Evolutionary conservation across 2,329 filamentous ascomycete genomes (phyloP).

Genomic region (Drechslerella coelobrocha): DNA sequence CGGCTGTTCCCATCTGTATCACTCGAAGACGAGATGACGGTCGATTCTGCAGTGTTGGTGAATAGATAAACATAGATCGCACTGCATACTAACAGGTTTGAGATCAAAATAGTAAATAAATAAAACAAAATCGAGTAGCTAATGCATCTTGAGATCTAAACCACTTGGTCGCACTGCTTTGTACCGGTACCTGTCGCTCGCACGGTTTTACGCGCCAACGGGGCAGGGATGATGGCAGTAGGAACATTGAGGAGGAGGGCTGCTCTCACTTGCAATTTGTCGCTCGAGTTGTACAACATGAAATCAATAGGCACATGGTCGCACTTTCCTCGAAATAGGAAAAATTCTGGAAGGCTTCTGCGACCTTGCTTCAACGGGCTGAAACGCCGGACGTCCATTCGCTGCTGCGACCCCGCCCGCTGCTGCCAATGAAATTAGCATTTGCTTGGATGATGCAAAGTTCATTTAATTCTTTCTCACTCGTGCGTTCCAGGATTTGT

Average conservation of each 20-base stretch:
- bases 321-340: constrained; percentile 22
- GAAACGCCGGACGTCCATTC: constrained; percentile 22
- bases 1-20: background rate
- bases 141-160: no score
- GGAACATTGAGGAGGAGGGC: background rate
- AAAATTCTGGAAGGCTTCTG: constrained; percentile 42
- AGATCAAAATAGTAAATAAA: no score
- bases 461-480: background rate
- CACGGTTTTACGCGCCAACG: background rate
- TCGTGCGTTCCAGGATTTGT: background rate
- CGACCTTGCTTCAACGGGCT: constrained; percentile 16
- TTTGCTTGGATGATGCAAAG: no score
- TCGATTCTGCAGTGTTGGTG: constrained; percentile 6
- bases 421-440: constrained; percentile 22
- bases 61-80: background rate
- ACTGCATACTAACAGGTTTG: background rate
- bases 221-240: background rate
- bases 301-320: constrained; percentile 18
- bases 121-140: no score
- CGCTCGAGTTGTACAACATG: constrained; percentile 38
- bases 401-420: background rate
- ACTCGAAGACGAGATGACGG: constrained; percentile 1
- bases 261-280: constrained; percentile 23
- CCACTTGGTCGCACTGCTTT: background rate
- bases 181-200: constrained; percentile 6